Conservation (phyloP, 805 yeast species). For the Kodamaea lidongshanica region DNA sequence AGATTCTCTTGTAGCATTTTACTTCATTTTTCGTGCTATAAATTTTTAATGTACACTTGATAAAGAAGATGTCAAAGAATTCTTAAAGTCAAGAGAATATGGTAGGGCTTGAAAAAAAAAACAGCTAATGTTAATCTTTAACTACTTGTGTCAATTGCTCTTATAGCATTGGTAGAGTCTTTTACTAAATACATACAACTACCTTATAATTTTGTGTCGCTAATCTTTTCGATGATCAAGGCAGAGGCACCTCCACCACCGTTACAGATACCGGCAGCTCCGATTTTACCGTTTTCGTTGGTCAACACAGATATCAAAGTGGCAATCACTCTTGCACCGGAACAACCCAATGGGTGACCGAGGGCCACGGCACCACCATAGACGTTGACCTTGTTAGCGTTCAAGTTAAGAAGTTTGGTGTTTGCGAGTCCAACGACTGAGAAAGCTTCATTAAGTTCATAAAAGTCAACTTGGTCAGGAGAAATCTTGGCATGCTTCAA, state of each 20-base stretch:
- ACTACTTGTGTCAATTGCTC: too few species aligned
- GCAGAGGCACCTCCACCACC: slow-evolving; percentile 99
- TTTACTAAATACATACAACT: background rate
- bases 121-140: too few species aligned
- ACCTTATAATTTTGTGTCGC: slow-evolving; percentile 30
- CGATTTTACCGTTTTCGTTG: slow-evolving; percentile 77
- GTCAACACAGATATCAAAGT: slow-evolving; percentile 73
- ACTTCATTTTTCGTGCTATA: too few species aligned
- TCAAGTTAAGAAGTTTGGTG: slow-evolving; percentile 60
- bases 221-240: slow-evolving; percentile 69
- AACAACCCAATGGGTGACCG: slow-evolving; percentile 93
- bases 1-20: too few species aligned
- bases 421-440: slow-evolving; percentile 94
- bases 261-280: slow-evolving; percentile 95
- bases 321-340: slow-evolving; percentile 92
- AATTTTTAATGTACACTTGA: too few species aligned
- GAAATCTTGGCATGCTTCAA: slow-evolving; percentile 74
- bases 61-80: too few species aligned
- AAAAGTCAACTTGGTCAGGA: slow-evolving; percentile 71
- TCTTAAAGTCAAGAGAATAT: too few species aligned
- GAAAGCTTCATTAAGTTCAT: slow-evolving; percentile 97
- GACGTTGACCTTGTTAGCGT: slow-evolving; percentile 66
- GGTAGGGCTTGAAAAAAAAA: too few species aligned
- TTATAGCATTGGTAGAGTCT: too few species aligned
- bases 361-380: slow-evolving; percentile 96